Evolutionary conservation across 1,284 basidiomycete species (phyloP), one percentile per base, ranked within the genome.

Genomic region (Fomitopsis betulina): DNA sequence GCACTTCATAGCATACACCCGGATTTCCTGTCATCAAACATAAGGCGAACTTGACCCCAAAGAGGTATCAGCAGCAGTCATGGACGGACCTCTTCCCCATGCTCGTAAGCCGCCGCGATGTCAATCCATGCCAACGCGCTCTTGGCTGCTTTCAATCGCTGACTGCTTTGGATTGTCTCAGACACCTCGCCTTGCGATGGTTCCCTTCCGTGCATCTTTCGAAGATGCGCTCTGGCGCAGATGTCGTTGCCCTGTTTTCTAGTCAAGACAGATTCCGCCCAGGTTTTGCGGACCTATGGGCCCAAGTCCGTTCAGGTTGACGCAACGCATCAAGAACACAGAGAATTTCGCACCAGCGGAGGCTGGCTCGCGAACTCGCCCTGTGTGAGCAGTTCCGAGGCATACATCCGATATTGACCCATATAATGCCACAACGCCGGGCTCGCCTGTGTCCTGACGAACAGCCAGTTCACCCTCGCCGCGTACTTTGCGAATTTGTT

Each of bases 1-100:
- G 40, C 58, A 60, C 33, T 56, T 47, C 58, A 59, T 57, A 13
- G 38, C 39, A 40, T 42, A 60, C 2, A 60, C 53, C 1, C 45
- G 32, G 30, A 60, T 56, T 35, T 56, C 37, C 58, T 59, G 54
- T 3, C 10, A 3, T 35, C 4, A 19, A 38, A 6, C 19, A 42
- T 37, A 9, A 32, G 7, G 21, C 25, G 2, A 7, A 19, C 23
- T 1, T 17, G n/a, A 33, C 10, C 21, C 25, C 10, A 1, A 25
- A 35, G 30, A 12, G 9, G n/a, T 13, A 38, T 5, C 51, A 53
- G 12, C 13, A 19, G 30, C 5, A 12, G 15, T 7, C 39, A 3
- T 43, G 19, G 40, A 54, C 54, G 8, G n/a, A 53, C 58, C 58
- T 59, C 58, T 53, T 59, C 39, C 2, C 54, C 42, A 7, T 21